Conservation (phyloP, 352 stramenopile species). For the Aphanomyces euteiches region DNA sequence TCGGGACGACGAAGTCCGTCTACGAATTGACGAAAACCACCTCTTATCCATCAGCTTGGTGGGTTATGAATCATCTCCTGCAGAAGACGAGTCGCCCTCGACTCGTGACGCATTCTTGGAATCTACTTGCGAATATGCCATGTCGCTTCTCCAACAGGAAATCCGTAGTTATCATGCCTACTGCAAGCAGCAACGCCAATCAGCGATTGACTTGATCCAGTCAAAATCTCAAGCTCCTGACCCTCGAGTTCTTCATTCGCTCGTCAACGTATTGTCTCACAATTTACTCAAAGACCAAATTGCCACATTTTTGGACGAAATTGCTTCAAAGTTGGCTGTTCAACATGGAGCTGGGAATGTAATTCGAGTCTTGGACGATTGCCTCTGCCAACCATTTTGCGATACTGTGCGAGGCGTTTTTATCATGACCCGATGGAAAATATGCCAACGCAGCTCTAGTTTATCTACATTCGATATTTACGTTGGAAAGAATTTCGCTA, state of each 20-base stretch:
- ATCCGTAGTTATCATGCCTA: conserved; percentile 69
- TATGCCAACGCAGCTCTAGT: conserved; percentile 69
- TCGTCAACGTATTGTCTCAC: conserved; percentile 61
- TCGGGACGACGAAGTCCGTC: conserved; percentile 67
- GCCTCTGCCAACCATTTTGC: conserved; percentile 72
- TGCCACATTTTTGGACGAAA: conserved; percentile 57
- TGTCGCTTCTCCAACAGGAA: conserved; percentile 76
- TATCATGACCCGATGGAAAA: conserved; percentile 73
- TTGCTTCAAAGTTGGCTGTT: conserved; percentile 60
- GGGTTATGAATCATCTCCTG: conserved; percentile 34
- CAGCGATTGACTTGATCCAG: neutral
- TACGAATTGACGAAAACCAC: conserved; percentile 73
- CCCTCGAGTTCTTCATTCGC: conserved; percentile 39
- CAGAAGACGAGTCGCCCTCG: neutral
- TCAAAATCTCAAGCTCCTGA: conserved; percentile 28
- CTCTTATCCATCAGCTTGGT: conserved; percentile 65
- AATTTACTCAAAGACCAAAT: conserved; percentile 78
- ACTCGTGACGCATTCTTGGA: conserved; percentile 41
- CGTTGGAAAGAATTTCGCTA: conserved; percentile 81
- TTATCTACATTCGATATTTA: conserved; percentile 73
- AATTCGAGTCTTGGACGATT: conserved; percentile 69
- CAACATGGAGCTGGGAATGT: conserved; percentile 51
- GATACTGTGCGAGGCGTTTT: conserved; percentile 80
- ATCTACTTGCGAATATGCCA: conserved; percentile 61
- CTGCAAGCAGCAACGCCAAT: conserved; percentile 15